A percentile compares a stretch with the other conserved stretches of the same genome.
phyloP scores from a whole-genome alignment of 768 basidiomycete genomes.

The Mrakia gelida region DNA sequence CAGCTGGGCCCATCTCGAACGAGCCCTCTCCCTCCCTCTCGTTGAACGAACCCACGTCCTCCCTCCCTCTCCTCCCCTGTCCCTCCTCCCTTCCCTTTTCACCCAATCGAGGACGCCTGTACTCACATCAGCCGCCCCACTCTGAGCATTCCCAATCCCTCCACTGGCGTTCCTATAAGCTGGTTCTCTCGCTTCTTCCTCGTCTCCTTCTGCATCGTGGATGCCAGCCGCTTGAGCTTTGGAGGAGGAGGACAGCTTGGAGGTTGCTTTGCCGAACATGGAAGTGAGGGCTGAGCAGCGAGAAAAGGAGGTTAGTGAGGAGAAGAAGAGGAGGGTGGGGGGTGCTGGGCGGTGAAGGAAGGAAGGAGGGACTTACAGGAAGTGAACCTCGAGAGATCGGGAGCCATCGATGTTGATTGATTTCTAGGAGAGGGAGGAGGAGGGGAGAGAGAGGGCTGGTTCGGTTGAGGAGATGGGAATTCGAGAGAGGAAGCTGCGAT shows the following conservation, averaged over 20 bases:
- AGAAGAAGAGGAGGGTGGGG: no score
- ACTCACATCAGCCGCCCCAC: conserved; percentile 9
- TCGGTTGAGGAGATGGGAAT: not conserved
- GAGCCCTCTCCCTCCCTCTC: not conserved
- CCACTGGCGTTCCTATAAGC: conserved; percentile 23
- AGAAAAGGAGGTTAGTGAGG: not conserved
- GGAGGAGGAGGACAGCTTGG: not conserved
- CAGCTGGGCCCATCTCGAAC: not conserved
- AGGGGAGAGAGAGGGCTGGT: not conserved
- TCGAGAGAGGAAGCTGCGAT: not conserved
- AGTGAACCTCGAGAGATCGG: not conserved
- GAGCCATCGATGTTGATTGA: not conserved
- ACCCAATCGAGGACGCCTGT: not conserved
- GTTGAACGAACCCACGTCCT: not conserved
- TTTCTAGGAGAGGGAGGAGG: not conserved
- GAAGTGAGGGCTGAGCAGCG: not conserved
- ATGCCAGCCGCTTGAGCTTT: not conserved
- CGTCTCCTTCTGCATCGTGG: not conserved
- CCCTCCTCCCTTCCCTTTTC: no score
- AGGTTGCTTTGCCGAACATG: not conserved
- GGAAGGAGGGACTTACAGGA: not conserved
- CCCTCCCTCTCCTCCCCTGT: not conserved
- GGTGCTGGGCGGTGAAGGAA: not conserved
- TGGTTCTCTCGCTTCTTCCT: not conserved
- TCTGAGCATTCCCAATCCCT: conserved; percentile 26